These are phyloP conservation scores for Quillaja saponaria DNA, from an alignment of 306 rosid species.

Conservation along the genomic window DNA sequence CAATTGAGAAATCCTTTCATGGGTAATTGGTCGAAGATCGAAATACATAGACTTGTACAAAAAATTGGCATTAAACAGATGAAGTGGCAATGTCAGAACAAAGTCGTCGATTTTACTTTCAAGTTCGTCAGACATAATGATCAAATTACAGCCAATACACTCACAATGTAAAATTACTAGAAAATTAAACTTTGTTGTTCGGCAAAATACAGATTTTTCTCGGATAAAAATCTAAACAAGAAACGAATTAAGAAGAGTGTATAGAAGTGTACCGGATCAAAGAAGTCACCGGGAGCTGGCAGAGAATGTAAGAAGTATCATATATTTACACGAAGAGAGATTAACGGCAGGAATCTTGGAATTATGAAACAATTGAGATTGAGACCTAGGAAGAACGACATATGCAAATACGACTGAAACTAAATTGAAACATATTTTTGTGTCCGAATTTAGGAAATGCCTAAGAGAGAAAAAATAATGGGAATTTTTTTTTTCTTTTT, in stretches of 20 bases:
- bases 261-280: constrained; percentile 47
- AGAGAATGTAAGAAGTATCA: constrained; percentile 25
- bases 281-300: constrained; percentile 28
- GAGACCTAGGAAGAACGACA: constrained; percentile 20
- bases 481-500: too few species aligned
- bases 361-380: neutral
- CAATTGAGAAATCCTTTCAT: neutral
- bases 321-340: constrained; percentile 31
- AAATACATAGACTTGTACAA: constrained; percentile 5
- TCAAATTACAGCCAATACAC: constrained; percentile 1
- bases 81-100: constrained; percentile 14
- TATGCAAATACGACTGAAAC: constrained; percentile 7
- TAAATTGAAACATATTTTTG: constrained; percentile 5
- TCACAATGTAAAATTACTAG: neutral
- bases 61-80: constrained; percentile 29
- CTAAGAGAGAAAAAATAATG: too few species aligned
- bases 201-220: constrained; percentile 26
- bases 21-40: constrained; percentile 5
- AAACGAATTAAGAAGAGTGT: neutral
- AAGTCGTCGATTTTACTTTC: neutral
- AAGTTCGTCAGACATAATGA: constrained; percentile 1
- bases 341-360: constrained; percentile 30
- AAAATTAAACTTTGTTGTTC: neutral
- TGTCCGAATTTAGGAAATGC: neutral
- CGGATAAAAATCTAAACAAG: constrained; percentile 13